Evolutionary conservation across 2,329 filamentous ascomycete species (phyloP).

Genomic region (Hypoxylon sp.): DNA sequence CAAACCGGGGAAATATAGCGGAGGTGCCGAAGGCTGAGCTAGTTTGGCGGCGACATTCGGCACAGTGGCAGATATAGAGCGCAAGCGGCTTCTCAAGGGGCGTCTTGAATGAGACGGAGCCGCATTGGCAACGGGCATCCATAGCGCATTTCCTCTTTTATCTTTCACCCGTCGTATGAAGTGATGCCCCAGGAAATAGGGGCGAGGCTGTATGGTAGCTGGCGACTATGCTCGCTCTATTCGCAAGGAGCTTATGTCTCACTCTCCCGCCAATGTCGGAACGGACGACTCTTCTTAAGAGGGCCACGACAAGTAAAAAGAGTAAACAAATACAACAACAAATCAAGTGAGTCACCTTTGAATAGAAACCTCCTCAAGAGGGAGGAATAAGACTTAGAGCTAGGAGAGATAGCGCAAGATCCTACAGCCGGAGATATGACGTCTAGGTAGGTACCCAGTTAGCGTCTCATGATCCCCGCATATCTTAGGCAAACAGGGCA

Average conservation of each 20-base stretch:
- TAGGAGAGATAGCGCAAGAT: neutral
- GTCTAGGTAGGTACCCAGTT: slow-evolving; percentile 5
- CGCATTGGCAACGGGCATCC: slow-evolving; percentile 76
- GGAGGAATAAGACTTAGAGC: neutral
- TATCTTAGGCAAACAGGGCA: slow-evolving; percentile 4
- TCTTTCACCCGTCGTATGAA: neutral
- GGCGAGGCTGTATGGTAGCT: neutral
- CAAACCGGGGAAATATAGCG: slow-evolving; percentile 78
- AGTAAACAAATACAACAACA: slow-evolving; percentile 2
- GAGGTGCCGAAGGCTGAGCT: slow-evolving; percentile 77
- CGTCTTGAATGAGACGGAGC: slow-evolving; percentile 73
- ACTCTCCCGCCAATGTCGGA: neutral
- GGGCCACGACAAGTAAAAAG: neutral
- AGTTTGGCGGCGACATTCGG: slow-evolving; percentile 75
- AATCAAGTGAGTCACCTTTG: slow-evolving; percentile 1
- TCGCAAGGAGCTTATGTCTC: neutral
- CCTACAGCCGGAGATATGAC: slow-evolving; percentile 10
- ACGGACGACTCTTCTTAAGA: neutral
- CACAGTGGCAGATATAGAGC: slow-evolving; percentile 81
- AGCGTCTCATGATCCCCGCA: slow-evolving; percentile 32
- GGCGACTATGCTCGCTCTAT: neutral
- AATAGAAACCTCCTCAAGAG: neutral
- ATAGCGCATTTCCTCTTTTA: slow-evolving; percentile 56
- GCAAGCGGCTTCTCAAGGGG: slow-evolving; percentile 71
- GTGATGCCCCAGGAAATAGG: neutral